A percentile compares a stretch with the other conserved stretches of the same genome.
Evolutionary conservation across 169 alveolate genomes (phyloP).

Genomic region (Cryptosporidium xiaoi): DNA sequence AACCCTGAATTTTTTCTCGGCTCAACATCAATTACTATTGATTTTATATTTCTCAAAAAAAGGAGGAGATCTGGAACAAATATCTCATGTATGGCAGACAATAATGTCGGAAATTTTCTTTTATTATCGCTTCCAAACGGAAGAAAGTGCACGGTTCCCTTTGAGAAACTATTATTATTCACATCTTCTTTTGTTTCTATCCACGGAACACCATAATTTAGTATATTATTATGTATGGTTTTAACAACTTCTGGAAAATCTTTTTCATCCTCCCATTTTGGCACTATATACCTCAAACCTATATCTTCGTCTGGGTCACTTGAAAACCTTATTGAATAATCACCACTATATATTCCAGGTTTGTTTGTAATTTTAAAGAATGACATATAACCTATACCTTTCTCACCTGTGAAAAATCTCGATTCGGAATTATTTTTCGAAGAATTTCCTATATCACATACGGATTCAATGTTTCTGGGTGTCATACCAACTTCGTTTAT

Average conservation of each 20-base stretch:
- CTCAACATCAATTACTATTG: constrained; percentile 68
- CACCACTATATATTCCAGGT: constrained; percentile 60
- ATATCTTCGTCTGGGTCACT: constrained; percentile 57
- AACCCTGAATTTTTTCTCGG: constrained; percentile 50
- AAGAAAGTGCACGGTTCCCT: constrained; percentile 57
- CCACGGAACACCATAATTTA: constrained; percentile 62
- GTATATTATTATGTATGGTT: constrained; percentile 11
- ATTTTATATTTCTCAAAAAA: constrained; percentile 45
- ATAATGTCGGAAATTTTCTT: constrained; percentile 22
- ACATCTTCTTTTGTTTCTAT: not conserved
- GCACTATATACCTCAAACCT: constrained; percentile 55
- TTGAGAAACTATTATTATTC: not conserved
- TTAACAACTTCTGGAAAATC: constrained; percentile 66
- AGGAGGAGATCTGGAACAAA: constrained; percentile 61
- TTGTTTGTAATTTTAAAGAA: constrained; percentile 54
- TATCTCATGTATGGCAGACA: constrained; percentile 61
- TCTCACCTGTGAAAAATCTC: constrained; percentile 64
- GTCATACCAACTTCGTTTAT: constrained; percentile 79
- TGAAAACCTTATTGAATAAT: constrained; percentile 56
- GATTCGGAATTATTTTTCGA: constrained; percentile 65
- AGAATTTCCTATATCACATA: constrained; percentile 78
- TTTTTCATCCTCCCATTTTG: constrained; percentile 48
- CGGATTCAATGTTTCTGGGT: constrained; percentile 74
- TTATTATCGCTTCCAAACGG: constrained; percentile 50
- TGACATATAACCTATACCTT: constrained; percentile 67